Base-by-base conservation (phyloP, 768 basidiomycete species). In the Suillus subaureus region DNA sequence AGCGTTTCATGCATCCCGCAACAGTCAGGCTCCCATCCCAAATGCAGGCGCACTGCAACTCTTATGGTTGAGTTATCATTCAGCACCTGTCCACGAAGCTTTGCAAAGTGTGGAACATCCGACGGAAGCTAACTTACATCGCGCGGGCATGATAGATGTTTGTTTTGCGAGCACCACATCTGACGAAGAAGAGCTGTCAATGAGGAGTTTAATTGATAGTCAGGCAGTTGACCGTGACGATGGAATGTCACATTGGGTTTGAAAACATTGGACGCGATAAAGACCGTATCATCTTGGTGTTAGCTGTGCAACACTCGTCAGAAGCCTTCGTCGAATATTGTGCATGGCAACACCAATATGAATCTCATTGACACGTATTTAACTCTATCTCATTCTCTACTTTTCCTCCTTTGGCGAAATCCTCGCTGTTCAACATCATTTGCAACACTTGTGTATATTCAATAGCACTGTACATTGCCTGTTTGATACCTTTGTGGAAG, bases 81-180 rank as follows among this genome's bases (percentile, higher is more conserved):
- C 61, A 28, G 3, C 28, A 42, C 5, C 18, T 11, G 28, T 62
- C 9, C 7, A 35, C 7, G 61, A 51, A 7, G 61, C 21, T 42
- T 21, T 64, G 16, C 23, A 56, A 12, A 40, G 23, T 18, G 55
- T 60, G 28, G 26, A 28, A 12, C 21, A 42, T 35, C 52, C 52
- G 45, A 57, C 40, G n/a, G 54, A 55, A 7, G 39, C 23, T 26
- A 57, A 47, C 31, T 28, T 64, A 16, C 63, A 56, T 11, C 31
- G 35, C 3, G 63, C 63, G 16, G 39, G 63, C 16, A 64, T 64
- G 63, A 42, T 64, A 40, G 63, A 58, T 9, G 42, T 64, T 28
- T 45, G 54, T 45, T 57, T 64, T 43, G 40, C 40, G 31, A 45
- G 49, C 35, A 62, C 23, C 13, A 28, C 33, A 28, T 62, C 35